A percentile compares a stretch with the other conserved stretches of the same genome.
These are phyloP conservation scores for Aegle marmelos DNA, from an alignment of 345 rosid species.

Conservation along the genomic window DNA sequence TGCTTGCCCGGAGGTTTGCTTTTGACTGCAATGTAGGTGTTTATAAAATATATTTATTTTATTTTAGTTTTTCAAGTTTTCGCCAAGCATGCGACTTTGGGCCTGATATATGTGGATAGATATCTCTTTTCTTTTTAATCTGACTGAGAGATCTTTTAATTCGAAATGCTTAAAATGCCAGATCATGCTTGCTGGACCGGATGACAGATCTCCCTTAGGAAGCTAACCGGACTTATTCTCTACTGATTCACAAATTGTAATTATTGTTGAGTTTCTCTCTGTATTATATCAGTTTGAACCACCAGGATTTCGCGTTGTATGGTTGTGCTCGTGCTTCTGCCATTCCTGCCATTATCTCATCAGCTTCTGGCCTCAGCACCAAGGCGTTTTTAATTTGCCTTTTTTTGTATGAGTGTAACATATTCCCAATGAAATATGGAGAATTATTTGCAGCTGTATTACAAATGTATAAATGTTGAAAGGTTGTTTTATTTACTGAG, in stretches of 20 bases:
- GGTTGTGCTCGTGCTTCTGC: constrained; percentile 22
- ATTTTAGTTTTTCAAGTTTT: background rate
- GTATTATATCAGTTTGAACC: constrained; percentile 39
- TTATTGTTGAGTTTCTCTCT: constrained; percentile 22
- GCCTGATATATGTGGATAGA: background rate
- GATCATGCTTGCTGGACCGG: constrained; percentile 66
- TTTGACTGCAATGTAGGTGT: constrained; percentile 90
- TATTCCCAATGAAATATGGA: constrained; percentile 3
- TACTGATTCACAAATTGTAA: constrained; percentile 36
- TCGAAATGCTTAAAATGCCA: constrained; percentile 24
- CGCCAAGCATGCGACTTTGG: no score
- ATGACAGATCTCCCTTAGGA: constrained; percentile 43
- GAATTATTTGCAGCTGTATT: constrained; percentile 7
- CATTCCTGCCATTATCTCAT: background rate
- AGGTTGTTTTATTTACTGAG: background rate
- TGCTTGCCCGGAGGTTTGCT: constrained; percentile 95
- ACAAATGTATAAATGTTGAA: background rate
- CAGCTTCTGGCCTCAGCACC: background rate
- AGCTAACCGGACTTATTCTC: constrained; percentile 14
- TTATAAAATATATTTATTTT: background rate
- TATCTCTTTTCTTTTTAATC: background rate
- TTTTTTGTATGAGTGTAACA: constrained; percentile 31
- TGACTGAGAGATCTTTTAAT: background rate
- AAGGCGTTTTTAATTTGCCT: constrained; percentile 44
- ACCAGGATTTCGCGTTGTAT: constrained; percentile 22